These are phyloP conservation scores for Torulaspora globosa DNA, from an alignment of 1,139 yeast species.

Conservation along the genomic window DNA sequence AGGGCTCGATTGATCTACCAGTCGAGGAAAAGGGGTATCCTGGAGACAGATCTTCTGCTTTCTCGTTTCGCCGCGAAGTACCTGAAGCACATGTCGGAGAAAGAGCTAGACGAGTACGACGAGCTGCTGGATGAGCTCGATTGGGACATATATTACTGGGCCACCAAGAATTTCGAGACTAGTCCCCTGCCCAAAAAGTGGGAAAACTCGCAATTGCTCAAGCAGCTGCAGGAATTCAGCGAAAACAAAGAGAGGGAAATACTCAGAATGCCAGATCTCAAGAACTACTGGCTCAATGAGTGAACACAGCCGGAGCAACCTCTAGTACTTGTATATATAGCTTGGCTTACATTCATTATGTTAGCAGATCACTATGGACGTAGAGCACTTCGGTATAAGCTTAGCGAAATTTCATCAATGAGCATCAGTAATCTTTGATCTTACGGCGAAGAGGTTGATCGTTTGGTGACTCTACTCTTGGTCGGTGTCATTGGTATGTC, in stretches of 20 bases:
- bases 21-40: constrained; percentile 89
- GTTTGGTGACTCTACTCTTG: neutral
- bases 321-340: constrained; percentile 1
- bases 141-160: constrained; percentile 99
- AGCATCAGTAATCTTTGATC: neutral
- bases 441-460: neutral
- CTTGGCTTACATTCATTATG: neutral
- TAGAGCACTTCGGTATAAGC: neutral
- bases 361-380: constrained; percentile 4
- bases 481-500: constrained; percentile 19
- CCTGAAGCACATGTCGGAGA: constrained; percentile 54
- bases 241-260: constrained; percentile 68
- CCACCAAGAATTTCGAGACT: constrained; percentile 71
- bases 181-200: constrained; percentile 86
- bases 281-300: constrained; percentile 25
- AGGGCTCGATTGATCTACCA: constrained; percentile 87
- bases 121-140: constrained; percentile 83
- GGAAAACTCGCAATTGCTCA: constrained; percentile 63
- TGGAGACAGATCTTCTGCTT: constrained; percentile 84
- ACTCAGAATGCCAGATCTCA: constrained; percentile 77
- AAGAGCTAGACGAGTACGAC: constrained; percentile 82
- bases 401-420: constrained; percentile 4
- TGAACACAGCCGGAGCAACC: neutral
- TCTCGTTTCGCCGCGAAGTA: constrained; percentile 81
- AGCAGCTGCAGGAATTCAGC: constrained; percentile 65